Evolutionary conservation across 371 early-diverging fungal species (phyloP), one percentile per base, ranked within the genome.

Genomic region (Circinella umbellata): DNA sequence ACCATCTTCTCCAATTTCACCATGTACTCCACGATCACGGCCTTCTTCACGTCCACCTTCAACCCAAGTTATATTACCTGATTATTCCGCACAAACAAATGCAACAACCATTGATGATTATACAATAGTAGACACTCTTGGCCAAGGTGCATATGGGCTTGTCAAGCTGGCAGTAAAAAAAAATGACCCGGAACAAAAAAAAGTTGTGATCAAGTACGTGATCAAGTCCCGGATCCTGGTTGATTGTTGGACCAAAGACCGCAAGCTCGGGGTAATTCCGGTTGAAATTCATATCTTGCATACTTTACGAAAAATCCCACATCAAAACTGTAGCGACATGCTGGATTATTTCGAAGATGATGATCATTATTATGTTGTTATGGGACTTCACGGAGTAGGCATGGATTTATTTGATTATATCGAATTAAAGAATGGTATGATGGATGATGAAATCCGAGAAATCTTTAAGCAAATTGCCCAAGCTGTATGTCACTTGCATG

Each of bases 371-470:
- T 92, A 91, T 66, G 81, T 93, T 20, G 93, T 91, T 62, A 91
- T 90, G 88, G 80, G 77, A 20, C 57, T 89, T 1, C 89, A 90
- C 35, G 90, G 90, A 14, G 73, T 73, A 3, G 90, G 90, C 5
- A 89, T 91, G 84, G 92, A 93, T 67, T 66, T 93, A 61, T 93
- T 93, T 79, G 93, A 92, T 47, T 92, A 86, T 63, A 91, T 92
- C 34, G 93, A 93, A 70, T 69, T 84, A 46, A 88, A 86, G n/a
- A 76, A 82, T 3, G 71, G 76, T 46, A 86, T 88, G 77, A 71
- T 77, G 11, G 91, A 92, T 72, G 64, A 68, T 9, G 87, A 88
- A 63, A 86, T 91, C 49, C 75, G 83, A 10, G 65, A 68, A 10
- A 89, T 92, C 14, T 92, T 92, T 64, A 73, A 74, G 48, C 93